These are phyloP conservation scores for Schizochytrium sp. DNA, from an alignment of 108 stramenopile species.

Conservation along the genomic window DNA sequence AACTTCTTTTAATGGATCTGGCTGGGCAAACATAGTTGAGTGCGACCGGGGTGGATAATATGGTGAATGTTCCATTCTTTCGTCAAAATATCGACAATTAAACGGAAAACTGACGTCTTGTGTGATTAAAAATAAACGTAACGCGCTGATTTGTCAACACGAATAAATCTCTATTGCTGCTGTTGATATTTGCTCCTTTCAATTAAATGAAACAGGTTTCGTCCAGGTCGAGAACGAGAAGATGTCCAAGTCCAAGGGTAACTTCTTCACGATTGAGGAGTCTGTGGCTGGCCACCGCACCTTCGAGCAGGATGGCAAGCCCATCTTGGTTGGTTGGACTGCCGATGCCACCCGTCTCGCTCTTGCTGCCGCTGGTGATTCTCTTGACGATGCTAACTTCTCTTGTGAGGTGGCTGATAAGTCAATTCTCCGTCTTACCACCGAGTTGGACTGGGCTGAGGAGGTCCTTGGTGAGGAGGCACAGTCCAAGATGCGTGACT, in stretches of 20 bases:
- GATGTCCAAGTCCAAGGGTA: slow-evolving; percentile 97
- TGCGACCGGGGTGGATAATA: too few relatives aligned
- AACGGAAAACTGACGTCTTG: too few relatives aligned
- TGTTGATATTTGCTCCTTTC: too few relatives aligned
- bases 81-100: too few relatives aligned
- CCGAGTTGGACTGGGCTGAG: slow-evolving; percentile 86
- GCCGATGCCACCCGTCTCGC: slow-evolving; percentile 92
- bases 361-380: slow-evolving; percentile 94
- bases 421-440: slow-evolving; percentile 86
- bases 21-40: too few relatives aligned
- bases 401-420: slow-evolving; percentile 88
- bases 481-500: slow-evolving; percentile 65
- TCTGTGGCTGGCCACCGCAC: slow-evolving; percentile 82
- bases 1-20: background rate
- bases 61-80: too few relatives aligned
- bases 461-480: slow-evolving; percentile 78
- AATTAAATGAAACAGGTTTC: slow-evolving; percentile 70
- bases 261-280: slow-evolving; percentile 96
- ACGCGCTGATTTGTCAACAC: too few relatives aligned
- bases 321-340: slow-evolving; percentile 63
- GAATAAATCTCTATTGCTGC: too few relatives aligned
- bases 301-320: slow-evolving; percentile 54
- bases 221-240: slow-evolving; percentile 94
- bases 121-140: too few relatives aligned
- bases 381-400: slow-evolving; percentile 98